phyloP scores from a whole-genome alignment of 176 grass and related monocot genomes.

The Hsuehochloa calcarea region DNA sequence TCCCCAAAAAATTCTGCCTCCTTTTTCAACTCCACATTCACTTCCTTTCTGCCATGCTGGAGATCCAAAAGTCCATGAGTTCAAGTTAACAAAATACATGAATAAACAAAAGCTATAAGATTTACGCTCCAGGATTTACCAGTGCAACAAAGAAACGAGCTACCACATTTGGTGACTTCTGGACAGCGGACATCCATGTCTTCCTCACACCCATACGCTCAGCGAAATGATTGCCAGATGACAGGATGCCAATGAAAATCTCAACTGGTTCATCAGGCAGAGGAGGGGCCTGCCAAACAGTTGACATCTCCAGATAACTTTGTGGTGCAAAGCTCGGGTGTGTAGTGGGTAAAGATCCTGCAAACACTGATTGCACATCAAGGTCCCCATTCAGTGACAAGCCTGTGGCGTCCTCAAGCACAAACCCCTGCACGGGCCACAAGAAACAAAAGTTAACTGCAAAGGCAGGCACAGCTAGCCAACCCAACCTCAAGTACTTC shows the following conservation, averaged over 20 bases:
- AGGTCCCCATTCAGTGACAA: conserved; percentile 86
- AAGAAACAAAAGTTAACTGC: conserved; percentile 24
- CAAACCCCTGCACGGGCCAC: conserved; percentile 64
- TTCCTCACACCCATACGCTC: too few species aligned
- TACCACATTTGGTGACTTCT: conserved; percentile 50
- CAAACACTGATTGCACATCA: conserved; percentile 82
- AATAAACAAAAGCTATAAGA: not conserved
- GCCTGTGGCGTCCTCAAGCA: conserved; percentile 87
- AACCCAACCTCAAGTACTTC: not conserved
- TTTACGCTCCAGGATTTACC: conserved; percentile 46
- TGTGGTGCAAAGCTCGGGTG: conserved; percentile 77
- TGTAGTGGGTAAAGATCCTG: conserved; percentile 70
- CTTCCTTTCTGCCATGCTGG: too few species aligned
- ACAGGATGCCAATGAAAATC: too few species aligned
- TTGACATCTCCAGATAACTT: conserved; percentile 77
- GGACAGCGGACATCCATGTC: conserved; percentile 36
- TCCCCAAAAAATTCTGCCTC: too few species aligned
- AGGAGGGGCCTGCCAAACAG: too few species aligned
- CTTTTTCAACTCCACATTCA: too few species aligned
- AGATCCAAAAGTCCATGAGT: too few species aligned
- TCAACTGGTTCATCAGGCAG: too few species aligned
- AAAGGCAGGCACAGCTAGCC: not conserved
- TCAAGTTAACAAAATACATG: too few species aligned
- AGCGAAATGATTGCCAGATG: too few species aligned
- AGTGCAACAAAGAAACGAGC: conserved; percentile 97